Evolutionary conservation across 2,329 filamentous ascomycete genomes (phyloP).

Genomic region (Xylaria sp.): DNA sequence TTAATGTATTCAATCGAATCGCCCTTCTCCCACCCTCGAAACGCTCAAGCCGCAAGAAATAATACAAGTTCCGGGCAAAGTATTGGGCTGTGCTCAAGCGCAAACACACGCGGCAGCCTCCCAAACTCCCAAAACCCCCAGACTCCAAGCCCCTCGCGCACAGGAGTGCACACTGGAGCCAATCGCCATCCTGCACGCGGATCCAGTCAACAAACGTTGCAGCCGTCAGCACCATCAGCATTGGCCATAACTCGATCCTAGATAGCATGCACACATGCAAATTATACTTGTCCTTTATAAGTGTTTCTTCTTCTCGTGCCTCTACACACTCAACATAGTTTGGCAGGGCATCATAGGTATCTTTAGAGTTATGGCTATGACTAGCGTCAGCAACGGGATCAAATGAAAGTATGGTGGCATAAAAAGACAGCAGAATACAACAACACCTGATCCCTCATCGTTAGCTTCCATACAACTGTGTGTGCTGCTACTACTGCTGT

Average conservation of each 20-base stretch:
- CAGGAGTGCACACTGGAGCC: constrained; percentile 18
- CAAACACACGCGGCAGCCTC: constrained; percentile 32
- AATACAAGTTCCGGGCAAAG: constrained; percentile 5
- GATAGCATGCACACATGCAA: constrained; percentile 7
- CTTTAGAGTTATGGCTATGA: neutral
- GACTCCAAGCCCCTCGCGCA: constrained; percentile 23
- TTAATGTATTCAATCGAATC: constrained; percentile 17
- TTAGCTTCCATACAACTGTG: neutral
- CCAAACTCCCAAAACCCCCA: neutral
- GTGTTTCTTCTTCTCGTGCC: neutral
- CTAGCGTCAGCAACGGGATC: neutral
- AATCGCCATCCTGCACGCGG: constrained; percentile 36
- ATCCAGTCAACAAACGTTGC: constrained; percentile 36
- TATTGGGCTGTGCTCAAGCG: constrained; percentile 26
- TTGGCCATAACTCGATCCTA: constrained; percentile 15
- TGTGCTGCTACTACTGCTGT: neutral
- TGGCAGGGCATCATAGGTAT: constrained; percentile 9
- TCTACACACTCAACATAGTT: neutral
- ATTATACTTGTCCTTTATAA: neutral
- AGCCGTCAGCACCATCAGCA: constrained; percentile 16
- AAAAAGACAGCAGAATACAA: neutral
- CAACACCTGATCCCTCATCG: neutral
- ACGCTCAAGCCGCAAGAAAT: constrained; percentile 36
- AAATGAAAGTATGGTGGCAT: too few species aligned
- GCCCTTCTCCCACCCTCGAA: constrained; percentile 17